Evolutionary conservation across 2,329 filamentous ascomycete species (phyloP).

Genomic region (Torrubiella hemipterigena): DNA sequence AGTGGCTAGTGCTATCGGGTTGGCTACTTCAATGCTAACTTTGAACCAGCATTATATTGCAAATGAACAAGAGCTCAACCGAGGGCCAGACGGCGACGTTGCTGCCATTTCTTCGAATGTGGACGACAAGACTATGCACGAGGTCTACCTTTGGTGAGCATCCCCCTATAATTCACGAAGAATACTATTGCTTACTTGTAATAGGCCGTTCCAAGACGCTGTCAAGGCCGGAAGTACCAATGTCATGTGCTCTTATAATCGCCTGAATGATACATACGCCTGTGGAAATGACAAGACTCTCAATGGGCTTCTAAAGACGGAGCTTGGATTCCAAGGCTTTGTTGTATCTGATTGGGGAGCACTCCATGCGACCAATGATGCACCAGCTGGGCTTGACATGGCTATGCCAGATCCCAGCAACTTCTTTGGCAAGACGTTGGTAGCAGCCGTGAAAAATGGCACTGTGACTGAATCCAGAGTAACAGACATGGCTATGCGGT

Average conservation of each 20-base stretch:
- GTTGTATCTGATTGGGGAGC: slow-evolving; percentile 58
- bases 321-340: slow-evolving; percentile 52
- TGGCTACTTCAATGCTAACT: background rate
- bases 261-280: slow-evolving; percentile 58
- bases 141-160: slow-evolving; percentile 51
- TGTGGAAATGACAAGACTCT: slow-evolving; percentile 58
- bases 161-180: background rate
- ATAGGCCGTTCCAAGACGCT: slow-evolving; percentile 56
- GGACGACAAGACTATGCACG: slow-evolving; percentile 48
- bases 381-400: slow-evolving; percentile 59
- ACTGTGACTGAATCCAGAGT: slow-evolving; percentile 42
- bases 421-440: slow-evolving; percentile 41
- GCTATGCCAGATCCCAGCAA: slow-evolving; percentile 44
- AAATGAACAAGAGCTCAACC: slow-evolving; percentile 67
- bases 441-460: slow-evolving; percentile 46
- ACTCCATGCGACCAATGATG: slow-evolving; percentile 50
- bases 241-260: slow-evolving; percentile 56
- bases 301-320: slow-evolving; percentile 54
- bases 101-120: slow-evolving; percentile 45
- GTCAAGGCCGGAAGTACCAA: slow-evolving; percentile 46
- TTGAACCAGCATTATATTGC: slow-evolving; percentile 49
- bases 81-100: slow-evolving; percentile 46
- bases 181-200: slow-evolving; percentile 2
- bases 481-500: slow-evolving; percentile 47
- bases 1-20: background rate